Conservation (phyloP, 805 yeast species). For the Candida khao-thaluensis region DNA sequence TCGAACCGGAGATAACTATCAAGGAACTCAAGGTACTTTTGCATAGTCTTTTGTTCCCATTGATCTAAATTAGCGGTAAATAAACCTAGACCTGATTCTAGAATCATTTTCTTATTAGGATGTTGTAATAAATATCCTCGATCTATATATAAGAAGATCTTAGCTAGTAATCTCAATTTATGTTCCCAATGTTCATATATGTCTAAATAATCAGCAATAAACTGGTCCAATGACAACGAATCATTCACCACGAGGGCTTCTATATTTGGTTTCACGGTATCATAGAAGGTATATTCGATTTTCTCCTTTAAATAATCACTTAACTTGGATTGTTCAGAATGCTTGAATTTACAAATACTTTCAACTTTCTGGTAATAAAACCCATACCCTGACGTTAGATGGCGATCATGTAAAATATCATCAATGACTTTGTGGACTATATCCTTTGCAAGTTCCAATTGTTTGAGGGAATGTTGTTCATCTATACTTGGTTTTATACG, state of each 20-base stretch:
- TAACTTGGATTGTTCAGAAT: conserved; percentile 32
- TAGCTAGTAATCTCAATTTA: conserved; percentile 23
- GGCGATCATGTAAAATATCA: conserved; percentile 18
- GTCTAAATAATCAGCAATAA: conserved; percentile 14
- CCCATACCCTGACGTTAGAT: conserved; percentile 21
- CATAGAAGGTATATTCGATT: conserved; percentile 19
- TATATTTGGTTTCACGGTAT: conserved; percentile 13
- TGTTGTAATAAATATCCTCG: conserved; percentile 34
- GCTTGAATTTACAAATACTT: conserved; percentile 29
- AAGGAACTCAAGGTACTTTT: conserved; percentile 12
- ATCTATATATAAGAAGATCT: conserved; percentile 37
- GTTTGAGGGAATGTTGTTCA: conserved; percentile 13
- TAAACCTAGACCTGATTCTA: conserved; percentile 24
- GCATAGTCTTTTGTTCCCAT: conserved; percentile 9
- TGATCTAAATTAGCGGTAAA: conserved; percentile 19
- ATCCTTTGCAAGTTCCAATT: conserved; percentile 14
- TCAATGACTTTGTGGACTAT: conserved; percentile 19
- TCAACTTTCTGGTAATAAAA: conserved; percentile 31
- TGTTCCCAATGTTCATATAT: conserved; percentile 24
- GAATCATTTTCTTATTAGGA: conserved; percentile 26
- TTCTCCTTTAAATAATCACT: conserved; percentile 19
- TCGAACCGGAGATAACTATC: conserved; percentile 11
- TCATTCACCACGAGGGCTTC: conserved; percentile 7
- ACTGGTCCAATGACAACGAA: conserved; percentile 1
- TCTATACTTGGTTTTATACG: conserved; percentile 20